Base-by-base conservation (phyloP, 371 early-diverging fungal species). In the Zychaea mexicana region DNA sequence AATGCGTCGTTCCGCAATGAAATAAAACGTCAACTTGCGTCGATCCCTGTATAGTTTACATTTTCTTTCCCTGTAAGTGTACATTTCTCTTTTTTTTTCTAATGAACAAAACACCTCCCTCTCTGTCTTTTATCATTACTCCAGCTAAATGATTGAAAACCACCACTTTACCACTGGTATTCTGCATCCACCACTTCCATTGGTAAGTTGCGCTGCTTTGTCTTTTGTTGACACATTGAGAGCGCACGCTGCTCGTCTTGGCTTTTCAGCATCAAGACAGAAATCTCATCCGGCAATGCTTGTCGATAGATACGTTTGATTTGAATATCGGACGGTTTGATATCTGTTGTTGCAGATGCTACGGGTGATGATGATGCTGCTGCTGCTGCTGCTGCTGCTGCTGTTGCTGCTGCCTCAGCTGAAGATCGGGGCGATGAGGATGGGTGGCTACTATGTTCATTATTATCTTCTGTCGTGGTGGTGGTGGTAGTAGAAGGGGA, bases 181-280 rank as follows among this genome's bases (percentile, higher is more conserved):
- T 98, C 98, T 12, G 97, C 98, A 71, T 96, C 96, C 0, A 95
- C 92, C 4, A 98, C 91, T 62, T 95, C 89, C 98, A 98, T 98
- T 7, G 90, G 90, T 52, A 98, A 77, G 60, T 91, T 89, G 68
- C 88, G 88, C 64, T 94, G 93, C 49, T 91, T 86, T 52, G 94
- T 94, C 71, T 94, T 96, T 52, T 82, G 74, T 69, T 94, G 95
- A 70, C 96, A 96, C 28, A 94, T 81, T 19, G 76, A 73, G 73
- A 94, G 78, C 4, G 98, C 95, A 77, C 90, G 93, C 49, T 88
- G 86, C 70, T 98, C 97, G 67, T 98, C 97, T 65, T 91, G 85
- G 22, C 76, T 79, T 77, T 97, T 96, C 56, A 81, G 69, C 17
- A 82, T 80, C 33, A 92, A 76, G 65, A 87, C 81, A 3, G 83